A percentile compares a stretch with the other conserved stretches of the same genome.
These are phyloP conservation scores for Fusarium tricinctum DNA, from an alignment of 2,329 filamentous ascomycete genomes.

Conservation along the genomic window DNA sequence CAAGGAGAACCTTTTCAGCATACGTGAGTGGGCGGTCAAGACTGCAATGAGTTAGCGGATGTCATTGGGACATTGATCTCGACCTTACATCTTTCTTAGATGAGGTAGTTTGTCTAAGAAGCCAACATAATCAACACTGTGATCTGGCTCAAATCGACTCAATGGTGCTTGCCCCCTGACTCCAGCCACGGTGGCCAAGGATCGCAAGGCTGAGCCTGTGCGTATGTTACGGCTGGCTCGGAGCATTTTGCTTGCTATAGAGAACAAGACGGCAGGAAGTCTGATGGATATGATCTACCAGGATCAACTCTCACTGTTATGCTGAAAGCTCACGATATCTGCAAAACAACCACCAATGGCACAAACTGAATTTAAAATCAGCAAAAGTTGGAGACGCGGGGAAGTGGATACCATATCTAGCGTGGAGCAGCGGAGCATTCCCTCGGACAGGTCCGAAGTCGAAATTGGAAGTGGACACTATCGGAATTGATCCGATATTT, in stretches of 20 bases:
- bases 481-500: too few relatives aligned
- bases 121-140: conserved; percentile 11
- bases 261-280: not conserved
- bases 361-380: conserved; percentile 12
- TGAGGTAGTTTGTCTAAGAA: conserved; percentile 10
- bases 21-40: conserved; percentile 95
- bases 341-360: not conserved
- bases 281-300: not conserved
- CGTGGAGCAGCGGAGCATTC: not conserved
- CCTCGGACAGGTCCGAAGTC: not conserved
- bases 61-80: rapidly evolving
- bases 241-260: conserved; percentile 1
- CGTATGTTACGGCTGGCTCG: conserved; percentile 6
- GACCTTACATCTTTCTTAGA: not conserved
- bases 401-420: not conserved
- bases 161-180: conserved; percentile 16
- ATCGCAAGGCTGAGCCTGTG: conserved; percentile 7
- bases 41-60: conserved; percentile 7
- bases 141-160: conserved; percentile 24
- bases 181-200: conserved; percentile 11
- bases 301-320: not conserved
- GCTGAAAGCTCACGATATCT: not conserved
- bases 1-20: conserved; percentile 87
- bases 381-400: not conserved
- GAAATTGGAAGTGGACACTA: not conserved